Conservation (phyloP, 1,139 yeast species). For the Torulaspora pretoriensis region DNA sequence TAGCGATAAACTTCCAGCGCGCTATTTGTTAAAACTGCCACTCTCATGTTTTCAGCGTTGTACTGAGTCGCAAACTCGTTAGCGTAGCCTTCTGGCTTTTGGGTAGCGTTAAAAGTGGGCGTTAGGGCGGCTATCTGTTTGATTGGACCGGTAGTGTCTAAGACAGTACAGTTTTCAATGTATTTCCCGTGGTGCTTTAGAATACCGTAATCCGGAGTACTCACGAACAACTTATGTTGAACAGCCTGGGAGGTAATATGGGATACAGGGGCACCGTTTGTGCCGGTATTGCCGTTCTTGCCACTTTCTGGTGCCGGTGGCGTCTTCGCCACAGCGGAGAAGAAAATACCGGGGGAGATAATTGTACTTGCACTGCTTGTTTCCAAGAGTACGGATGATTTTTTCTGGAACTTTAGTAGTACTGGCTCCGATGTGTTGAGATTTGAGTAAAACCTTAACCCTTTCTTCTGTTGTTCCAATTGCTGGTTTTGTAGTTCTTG, state of each 20-base stretch:
- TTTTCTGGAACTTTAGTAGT: constrained; percentile 39
- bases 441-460: constrained; percentile 30
- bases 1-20: constrained; percentile 73
- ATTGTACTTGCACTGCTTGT: constrained; percentile 47
- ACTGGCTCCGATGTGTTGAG: constrained; percentile 34
- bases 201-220: constrained; percentile 78
- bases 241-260: constrained; percentile 1
- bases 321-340: constrained; percentile 45
- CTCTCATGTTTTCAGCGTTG: constrained; percentile 53
- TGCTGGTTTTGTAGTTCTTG: constrained; percentile 41
- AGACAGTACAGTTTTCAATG: constrained; percentile 74
- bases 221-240: constrained; percentile 52
- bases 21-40: constrained; percentile 75
- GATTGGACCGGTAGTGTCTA: constrained; percentile 56
- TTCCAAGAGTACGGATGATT: constrained; percentile 41
- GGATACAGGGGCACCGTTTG: neutral
- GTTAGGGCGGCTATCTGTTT: constrained; percentile 70
- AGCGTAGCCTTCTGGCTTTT: constrained; percentile 70
- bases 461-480: constrained; percentile 40
- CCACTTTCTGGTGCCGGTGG: constrained; percentile 14
- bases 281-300: neutral
- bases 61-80: constrained; percentile 84
- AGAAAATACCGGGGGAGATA: constrained; percentile 78
- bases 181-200: constrained; percentile 64
- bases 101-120: constrained; percentile 64